Evolutionary conservation across 345 rosid species (phyloP), one percentile per base, ranked within the genome.

Genomic region (Gossypium raimondii): DNA sequence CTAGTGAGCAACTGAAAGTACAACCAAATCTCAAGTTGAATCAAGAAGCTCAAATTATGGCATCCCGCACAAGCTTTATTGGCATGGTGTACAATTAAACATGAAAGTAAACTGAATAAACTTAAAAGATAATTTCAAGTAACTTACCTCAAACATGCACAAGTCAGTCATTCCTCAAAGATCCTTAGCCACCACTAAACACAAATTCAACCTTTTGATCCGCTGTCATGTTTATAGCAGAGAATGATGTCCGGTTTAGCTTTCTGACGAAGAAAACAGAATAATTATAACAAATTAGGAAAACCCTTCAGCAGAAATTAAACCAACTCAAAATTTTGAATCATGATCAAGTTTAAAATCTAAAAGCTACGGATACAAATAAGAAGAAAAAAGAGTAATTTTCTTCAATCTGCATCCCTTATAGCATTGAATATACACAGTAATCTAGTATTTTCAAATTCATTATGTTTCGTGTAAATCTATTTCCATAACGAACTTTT

Each of bases 111-210:
- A 17, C 14, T 18, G 22, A 47, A 43, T 7, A 57, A 59, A 53
- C 77, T 71, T 45, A 22, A 72, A 77, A 71, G 17, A 63, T 52
- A 63, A 83, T 77, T 38, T 7, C 22, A 14, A 4, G 4, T 43
- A 22, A 38, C 82, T 44, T 80, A 93, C 97, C 92, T 91, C 87
- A 65, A 86, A 85, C 58, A 89, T 64, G 82, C 89, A 85, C 64
- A 87, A 84, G 85, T 81, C 90, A 64, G 92, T 87, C 93, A 93
- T 93, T 85, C 85, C 89, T 87, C 78, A 79, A 67, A 76, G 61
- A 85, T 80, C 64, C 82, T 83, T 88, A 89, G 27, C 85, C 92
- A 73, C 87, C 92, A 79, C 87, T 78, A 73, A 79, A 85, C 77
- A 56, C 81, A 65, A 75, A 80, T 70, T 76, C 84, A 82, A 75